Base-by-base conservation (phyloP, 2,329 filamentous ascomycete genomes). In the Arthrobotrys pseudoclavata region DNA sequence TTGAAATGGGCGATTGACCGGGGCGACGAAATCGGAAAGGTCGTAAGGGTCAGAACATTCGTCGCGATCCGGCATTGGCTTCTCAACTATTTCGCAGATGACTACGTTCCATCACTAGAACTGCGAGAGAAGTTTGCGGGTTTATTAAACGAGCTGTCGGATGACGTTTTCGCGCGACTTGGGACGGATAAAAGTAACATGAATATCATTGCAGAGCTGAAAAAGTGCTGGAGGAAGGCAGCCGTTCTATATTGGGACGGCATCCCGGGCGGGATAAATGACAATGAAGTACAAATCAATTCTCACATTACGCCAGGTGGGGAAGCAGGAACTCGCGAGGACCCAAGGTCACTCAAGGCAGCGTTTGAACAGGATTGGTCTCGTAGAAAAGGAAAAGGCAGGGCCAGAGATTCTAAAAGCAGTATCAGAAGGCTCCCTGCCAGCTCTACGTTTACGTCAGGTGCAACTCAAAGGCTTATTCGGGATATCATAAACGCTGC, bases 21-120 rank as follows among this genome's bases (percentile, higher is more conserved):
- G 69, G 86, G 88, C 55, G 93, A 97, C 82, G 93, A 97, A 83
- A 90, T 91, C 71, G 96, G 96, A 45, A 92, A 94, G 82, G 93
- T 99, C 64, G 96, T 97, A n/a, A 90, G 95, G 61, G 96, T 99
- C 15, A 89, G 96, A 48, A 96, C 94, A 0, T 99, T 98, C 85
- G 96, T 97, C 26, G 96, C 96, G 6, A 87, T 98, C 52, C 90
- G 96, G 70, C 96, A 99, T 84, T 99, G 96, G 96, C 94, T 98
- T 71, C 85, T 99, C 79, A 99, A 99, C 83, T 99, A 99, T 84
- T 99, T 98, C 80, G 88, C 92, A 69, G 96, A 99, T 82, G 96
- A 99, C 83, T 99, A 97, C 83, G 89, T 96, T 47, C 81, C 81
- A 37, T 81, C 80, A 0, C 57, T 82, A n/a, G 69, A 76, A 31